These are phyloP conservation scores for Crucibulum laeve DNA, from an alignment of 768 basidiomycete species.

Conservation along the genomic window DNA sequence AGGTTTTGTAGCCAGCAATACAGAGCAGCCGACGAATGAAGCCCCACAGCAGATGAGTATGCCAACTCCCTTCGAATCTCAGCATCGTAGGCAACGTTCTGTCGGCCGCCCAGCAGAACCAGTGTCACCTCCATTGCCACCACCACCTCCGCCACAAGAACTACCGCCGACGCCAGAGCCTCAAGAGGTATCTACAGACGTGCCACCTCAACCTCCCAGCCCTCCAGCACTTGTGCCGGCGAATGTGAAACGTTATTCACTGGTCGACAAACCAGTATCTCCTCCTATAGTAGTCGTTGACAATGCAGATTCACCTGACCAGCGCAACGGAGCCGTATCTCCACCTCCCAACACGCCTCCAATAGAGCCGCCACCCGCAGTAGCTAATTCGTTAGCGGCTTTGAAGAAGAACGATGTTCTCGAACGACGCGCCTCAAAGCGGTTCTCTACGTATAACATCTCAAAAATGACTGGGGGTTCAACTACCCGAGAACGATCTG, in stretches of 20 bases:
- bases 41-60: neutral
- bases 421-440: constrained; percentile 90
- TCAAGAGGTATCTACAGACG: neutral
- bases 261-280: constrained; percentile 66
- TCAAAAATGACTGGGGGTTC: constrained; percentile 81
- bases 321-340: constrained; percentile 28
- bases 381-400: constrained; percentile 81
- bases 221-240: constrained; percentile 48
- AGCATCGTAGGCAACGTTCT: constrained; percentile 14
- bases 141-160: constrained; percentile 8
- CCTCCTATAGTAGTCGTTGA: constrained; percentile 43
- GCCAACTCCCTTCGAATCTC: constrained; percentile 10
- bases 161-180: constrained; percentile 4
- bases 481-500: constrained; percentile 41
- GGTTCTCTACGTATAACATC: constrained; percentile 93
- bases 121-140: constrained; percentile 15
- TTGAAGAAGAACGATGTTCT: constrained; percentile 83
- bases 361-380: constrained; percentile 45
- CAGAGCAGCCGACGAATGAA: constrained; percentile 18
- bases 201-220: constrained; percentile 11
- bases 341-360: constrained; percentile 27
- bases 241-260: constrained; percentile 73
- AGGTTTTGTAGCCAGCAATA: constrained; percentile 37
- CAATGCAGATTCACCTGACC: constrained; percentile 17
- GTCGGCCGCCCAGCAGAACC: constrained; percentile 10